These are phyloP conservation scores for Akanthomyces uredinophilus DNA, from an alignment of 2,329 filamentous ascomycete species.

Conservation along the genomic window DNA sequence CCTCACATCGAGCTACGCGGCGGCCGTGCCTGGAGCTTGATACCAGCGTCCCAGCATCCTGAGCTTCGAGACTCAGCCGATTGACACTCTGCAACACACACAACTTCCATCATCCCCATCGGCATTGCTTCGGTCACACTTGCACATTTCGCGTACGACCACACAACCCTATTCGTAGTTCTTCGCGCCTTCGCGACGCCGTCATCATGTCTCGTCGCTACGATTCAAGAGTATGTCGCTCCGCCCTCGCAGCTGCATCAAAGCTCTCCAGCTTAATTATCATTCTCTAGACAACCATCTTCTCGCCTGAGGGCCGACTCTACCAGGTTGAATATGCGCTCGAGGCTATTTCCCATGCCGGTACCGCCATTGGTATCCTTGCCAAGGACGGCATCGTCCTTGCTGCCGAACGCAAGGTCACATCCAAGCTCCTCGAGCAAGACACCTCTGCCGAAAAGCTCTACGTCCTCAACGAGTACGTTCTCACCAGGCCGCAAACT, in stretches of 20 bases:
- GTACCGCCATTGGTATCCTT: slow-evolving; percentile 92
- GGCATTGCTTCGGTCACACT: background rate
- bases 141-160: background rate
- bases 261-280: slow-evolving; percentile 15
- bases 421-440: slow-evolving; percentile 97
- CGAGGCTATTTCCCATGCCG: slow-evolving; percentile 96
- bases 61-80: slow-evolving; percentile 12
- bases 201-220: slow-evolving; percentile 86
- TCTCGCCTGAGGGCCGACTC: slow-evolving; percentile 95
- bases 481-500: background rate
- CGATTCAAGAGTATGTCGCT: slow-evolving; percentile 78
- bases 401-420: slow-evolving; percentile 97
- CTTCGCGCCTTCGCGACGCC: background rate
- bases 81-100: background rate
- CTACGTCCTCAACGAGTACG: slow-evolving; percentile 96
- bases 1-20: slow-evolving; percentile 29
- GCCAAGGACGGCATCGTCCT: slow-evolving; percentile 98
- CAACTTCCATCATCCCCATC: background rate
- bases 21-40: slow-evolving; percentile 42
- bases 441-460: slow-evolving; percentile 99
- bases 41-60: slow-evolving; percentile 17
- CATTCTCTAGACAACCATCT: slow-evolving; percentile 84
- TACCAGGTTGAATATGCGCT: slow-evolving; percentile 99
- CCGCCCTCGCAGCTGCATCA: slow-evolving; percentile 6
- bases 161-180: background rate